These are phyloP conservation scores for Cryphonectria carpinicola DNA, from an alignment of 2,329 filamentous ascomycete species.

Conservation along the genomic window DNA sequence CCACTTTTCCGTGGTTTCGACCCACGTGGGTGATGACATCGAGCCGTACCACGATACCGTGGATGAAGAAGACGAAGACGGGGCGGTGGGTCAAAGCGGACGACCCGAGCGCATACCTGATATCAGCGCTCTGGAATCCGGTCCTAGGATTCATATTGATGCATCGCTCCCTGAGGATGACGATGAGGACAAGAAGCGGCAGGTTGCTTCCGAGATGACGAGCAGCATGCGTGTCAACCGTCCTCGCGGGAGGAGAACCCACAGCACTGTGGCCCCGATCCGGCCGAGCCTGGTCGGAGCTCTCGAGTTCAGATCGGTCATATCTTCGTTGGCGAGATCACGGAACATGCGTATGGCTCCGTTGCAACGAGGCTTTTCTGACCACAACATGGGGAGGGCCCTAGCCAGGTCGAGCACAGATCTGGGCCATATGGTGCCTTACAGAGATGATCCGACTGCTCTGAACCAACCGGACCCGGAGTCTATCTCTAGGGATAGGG, in stretches of 20 bases:
- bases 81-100: slow-evolving; percentile 38
- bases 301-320: slow-evolving; percentile 87
- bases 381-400: slow-evolving; percentile 49
- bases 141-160: slow-evolving; percentile 51
- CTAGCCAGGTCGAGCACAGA: slow-evolving; percentile 23
- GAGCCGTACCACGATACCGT: slow-evolving; percentile 66
- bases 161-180: slow-evolving; percentile 38
- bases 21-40: slow-evolving; percentile 56
- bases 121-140: slow-evolving; percentile 30
- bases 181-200: slow-evolving; percentile 60
- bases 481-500: slow-evolving; percentile 42
- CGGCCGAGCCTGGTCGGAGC: slow-evolving; percentile 91
- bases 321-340: slow-evolving; percentile 84
- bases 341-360: slow-evolving; percentile 74
- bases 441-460: slow-evolving; percentile 24
- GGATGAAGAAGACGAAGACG: slow-evolving; percentile 60
- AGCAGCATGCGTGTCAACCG: slow-evolving; percentile 91
- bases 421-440: slow-evolving; percentile 8
- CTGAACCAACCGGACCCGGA: slow-evolving; percentile 16
- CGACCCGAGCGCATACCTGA: slow-evolving; percentile 33
- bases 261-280: slow-evolving; percentile 81
- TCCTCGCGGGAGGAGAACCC: slow-evolving; percentile 65
- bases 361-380: slow-evolving; percentile 72
- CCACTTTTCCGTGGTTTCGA: slow-evolving; percentile 67
- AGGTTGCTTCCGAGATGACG: slow-evolving; percentile 79